Conservation (phyloP, 306 rosid genomes). For the Astragalus glycyphyllos region DNA sequence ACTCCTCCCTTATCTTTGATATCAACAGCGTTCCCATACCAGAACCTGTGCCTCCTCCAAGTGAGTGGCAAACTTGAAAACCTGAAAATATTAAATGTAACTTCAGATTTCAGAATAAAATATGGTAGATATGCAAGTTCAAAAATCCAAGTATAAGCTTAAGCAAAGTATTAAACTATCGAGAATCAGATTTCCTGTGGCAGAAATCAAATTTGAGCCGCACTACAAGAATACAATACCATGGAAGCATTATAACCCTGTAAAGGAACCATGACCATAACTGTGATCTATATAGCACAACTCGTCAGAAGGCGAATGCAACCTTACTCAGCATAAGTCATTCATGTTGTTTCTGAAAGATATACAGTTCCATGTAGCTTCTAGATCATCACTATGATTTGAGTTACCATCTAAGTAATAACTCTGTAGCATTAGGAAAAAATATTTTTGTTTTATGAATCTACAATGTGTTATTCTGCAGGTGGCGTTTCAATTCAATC, state of each 20-base stretch:
- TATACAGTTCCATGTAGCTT: background rate
- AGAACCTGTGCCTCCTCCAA: constrained; percentile 96
- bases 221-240: background rate
- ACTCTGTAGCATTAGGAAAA: too few relatives aligned
- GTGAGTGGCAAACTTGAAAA: constrained; percentile 95
- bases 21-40: constrained; percentile 94
- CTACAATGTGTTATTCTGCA: too few relatives aligned
- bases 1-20: constrained; percentile 93
- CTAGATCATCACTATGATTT: background rate
- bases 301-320: background rate
- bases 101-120: constrained; percentile 12
- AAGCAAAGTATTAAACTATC: background rate
- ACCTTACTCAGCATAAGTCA: background rate
- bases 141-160: background rate
- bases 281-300: background rate
- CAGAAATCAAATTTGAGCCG: constrained; percentile 2
- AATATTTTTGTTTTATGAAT: too few relatives aligned
- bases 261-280: background rate
- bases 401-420: too few relatives aligned
- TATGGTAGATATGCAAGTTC: background rate
- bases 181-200: background rate
- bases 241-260: constrained; percentile 1
- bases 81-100: constrained; percentile 52
- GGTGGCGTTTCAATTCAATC: too few relatives aligned
- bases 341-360: background rate